Percentiles rank a stretch among this genome's conserved stretches.
These are phyloP conservation scores for Pseudopyrenochaeta lycopersici DNA, from an alignment of 2,329 filamentous ascomycete species.

Conservation along the genomic window DNA sequence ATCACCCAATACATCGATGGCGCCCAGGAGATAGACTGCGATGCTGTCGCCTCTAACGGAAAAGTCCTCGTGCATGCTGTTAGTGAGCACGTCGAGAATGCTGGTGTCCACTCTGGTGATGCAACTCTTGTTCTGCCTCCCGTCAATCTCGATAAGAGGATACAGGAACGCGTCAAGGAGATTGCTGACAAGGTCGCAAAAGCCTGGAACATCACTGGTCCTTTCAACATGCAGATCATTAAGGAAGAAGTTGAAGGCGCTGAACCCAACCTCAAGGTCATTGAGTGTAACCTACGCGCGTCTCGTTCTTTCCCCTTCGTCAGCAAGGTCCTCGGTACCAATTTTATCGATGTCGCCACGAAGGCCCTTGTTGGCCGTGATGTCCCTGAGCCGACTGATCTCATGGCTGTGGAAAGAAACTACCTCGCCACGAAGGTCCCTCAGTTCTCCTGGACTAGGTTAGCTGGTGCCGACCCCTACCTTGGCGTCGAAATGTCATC, in stretches of 20 bases:
- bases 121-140: slow-evolving; percentile 94
- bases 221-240: slow-evolving; percentile 99
- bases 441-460: slow-evolving; percentile 98
- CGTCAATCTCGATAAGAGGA: slow-evolving; percentile 75
- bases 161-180: slow-evolving; percentile 89
- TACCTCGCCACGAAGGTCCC: slow-evolving; percentile 98
- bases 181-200: slow-evolving; percentile 96
- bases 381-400: slow-evolving; percentile 83
- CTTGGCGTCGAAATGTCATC: slow-evolving; percentile 97
- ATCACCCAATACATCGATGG: slow-evolving; percentile 99
- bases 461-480: slow-evolving; percentile 96
- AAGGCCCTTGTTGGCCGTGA: slow-evolving; percentile 87
- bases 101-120: slow-evolving; percentile 97
- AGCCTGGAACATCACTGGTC: slow-evolving; percentile 96
- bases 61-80: slow-evolving; percentile 91
- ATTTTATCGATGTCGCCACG: slow-evolving; percentile 96
- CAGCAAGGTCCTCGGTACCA: slow-evolving; percentile 93
- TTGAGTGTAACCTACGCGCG: slow-evolving; percentile 96
- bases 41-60: slow-evolving; percentile 87
- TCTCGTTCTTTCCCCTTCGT: slow-evolving; percentile 98
- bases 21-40: slow-evolving; percentile 94
- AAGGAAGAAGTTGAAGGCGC: slow-evolving; percentile 83
- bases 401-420: slow-evolving; percentile 88
- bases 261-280: slow-evolving; percentile 86
- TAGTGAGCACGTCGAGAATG: slow-evolving; percentile 95